phyloP scores from a whole-genome alignment of 2,329 filamentous ascomycete species.

The Clonostachys byssicola region DNA sequence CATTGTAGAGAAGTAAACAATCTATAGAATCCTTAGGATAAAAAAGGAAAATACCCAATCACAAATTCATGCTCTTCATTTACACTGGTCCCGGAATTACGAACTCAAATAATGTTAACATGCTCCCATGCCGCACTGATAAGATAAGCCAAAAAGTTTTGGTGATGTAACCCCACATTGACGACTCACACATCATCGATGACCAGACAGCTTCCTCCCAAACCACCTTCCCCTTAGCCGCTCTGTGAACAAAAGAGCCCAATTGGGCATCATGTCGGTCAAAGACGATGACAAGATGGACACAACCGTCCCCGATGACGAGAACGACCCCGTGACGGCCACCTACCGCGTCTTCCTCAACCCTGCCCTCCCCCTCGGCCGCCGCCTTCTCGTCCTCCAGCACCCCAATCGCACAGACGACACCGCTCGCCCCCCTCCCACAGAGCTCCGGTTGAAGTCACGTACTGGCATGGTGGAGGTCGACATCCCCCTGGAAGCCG shows the following conservation, averaged over 20 bases:
- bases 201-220: neutral
- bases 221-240: neutral
- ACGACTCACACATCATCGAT: neutral
- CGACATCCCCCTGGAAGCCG: slow-evolving; percentile 78
- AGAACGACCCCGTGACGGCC: slow-evolving; percentile 65
- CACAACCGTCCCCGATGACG: slow-evolving; percentile 19
- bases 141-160: slow-evolving; percentile 1
- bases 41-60: neutral
- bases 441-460: slow-evolving; percentile 78
- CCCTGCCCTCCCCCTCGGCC: slow-evolving; percentile 56
- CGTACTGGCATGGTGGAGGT: slow-evolving; percentile 82
- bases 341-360: slow-evolving; percentile 87
- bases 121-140: neutral
- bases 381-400: slow-evolving; percentile 77
- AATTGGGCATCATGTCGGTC: too few relatives aligned
- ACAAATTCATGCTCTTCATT: neutral
- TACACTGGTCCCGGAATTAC: neutral
- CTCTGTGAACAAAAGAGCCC: too few relatives aligned
- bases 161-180: neutral
- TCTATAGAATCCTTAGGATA: neutral
- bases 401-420: slow-evolving; percentile 75
- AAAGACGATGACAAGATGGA: slow-evolving; percentile 1
- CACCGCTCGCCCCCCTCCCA: slow-evolving; percentile 45
- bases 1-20: too few relatives aligned
- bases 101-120: neutral